Evolutionary conservation across 1,284 basidiomycete genomes (phyloP).

Genomic region (Pterula multifida): DNA sequence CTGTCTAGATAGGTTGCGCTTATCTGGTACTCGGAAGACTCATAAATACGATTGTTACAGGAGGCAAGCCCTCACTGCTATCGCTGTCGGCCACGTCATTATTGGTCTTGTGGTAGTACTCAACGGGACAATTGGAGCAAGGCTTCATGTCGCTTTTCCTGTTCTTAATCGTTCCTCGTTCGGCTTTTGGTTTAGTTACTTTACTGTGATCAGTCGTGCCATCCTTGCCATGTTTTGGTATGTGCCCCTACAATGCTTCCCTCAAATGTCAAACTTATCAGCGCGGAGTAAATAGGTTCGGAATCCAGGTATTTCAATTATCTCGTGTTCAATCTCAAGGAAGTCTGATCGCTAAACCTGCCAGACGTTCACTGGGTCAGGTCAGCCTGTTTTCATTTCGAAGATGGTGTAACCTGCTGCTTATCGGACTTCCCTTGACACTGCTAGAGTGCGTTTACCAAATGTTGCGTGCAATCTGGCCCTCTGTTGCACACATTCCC

Average conservation of each 20-base stretch:
- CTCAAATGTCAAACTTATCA: slow-evolving; percentile 6
- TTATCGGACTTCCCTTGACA: no score
- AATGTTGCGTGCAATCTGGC: slow-evolving; percentile 75
- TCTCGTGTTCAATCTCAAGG: background rate
- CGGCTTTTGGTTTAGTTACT: slow-evolving; percentile 72
- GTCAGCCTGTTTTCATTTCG: background rate
- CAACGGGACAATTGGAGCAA: slow-evolving; percentile 64
- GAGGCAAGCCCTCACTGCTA: slow-evolving; percentile 51
- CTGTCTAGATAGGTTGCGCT: background rate
- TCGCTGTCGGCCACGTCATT: slow-evolving; percentile 48
- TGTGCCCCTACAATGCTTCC: slow-evolving; percentile 22
- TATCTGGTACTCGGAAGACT: slow-evolving; percentile 1
- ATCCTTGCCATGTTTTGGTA: slow-evolving; percentile 75
- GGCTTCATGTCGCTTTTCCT: slow-evolving; percentile 57
- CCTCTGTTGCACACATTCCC: slow-evolving; percentile 46
- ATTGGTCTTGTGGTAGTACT: slow-evolving; percentile 46
- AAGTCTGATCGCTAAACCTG: slow-evolving; percentile 2
- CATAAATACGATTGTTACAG: slow-evolving; percentile 16
- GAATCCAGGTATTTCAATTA: background rate
- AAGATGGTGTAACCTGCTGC: no score
- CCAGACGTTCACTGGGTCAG: slow-evolving; percentile 48
- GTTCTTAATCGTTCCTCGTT: slow-evolving; percentile 67
- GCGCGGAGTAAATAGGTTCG: background rate
- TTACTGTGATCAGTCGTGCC: slow-evolving; percentile 62
- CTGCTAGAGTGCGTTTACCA: slow-evolving; percentile 46